A percentile compares a stretch with the other conserved stretches of the same genome.
Evolutionary conservation across 2,329 filamentous ascomycete genomes (phyloP).

Genomic region (Cladophialophora bantiana): DNA sequence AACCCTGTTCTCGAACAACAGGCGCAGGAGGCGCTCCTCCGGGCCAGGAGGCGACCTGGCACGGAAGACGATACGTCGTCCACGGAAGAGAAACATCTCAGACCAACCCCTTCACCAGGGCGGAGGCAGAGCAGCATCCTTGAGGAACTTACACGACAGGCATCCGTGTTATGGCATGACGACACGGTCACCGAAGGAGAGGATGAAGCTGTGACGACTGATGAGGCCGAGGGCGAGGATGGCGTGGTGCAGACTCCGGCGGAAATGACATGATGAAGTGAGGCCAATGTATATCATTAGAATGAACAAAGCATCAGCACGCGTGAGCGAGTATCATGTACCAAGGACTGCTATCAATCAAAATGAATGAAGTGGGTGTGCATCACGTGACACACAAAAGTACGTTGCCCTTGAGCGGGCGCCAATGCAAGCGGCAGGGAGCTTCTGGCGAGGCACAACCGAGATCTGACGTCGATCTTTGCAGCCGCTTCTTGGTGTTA

Average conservation of each 20-base stretch:
- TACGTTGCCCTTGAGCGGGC: conserved; percentile 26
- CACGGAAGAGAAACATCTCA: conserved; percentile 16
- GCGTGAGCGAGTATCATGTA: background rate
- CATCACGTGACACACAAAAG: conserved; percentile 40
- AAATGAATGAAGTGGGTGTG: background rate
- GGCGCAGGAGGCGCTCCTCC: conserved; percentile 30
- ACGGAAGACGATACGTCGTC: conserved; percentile 28
- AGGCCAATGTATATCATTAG: conserved; percentile 18
- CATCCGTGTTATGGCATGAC: conserved; percentile 57
- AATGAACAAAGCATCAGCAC: conserved; percentile 14
- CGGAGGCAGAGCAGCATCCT: conserved; percentile 45
- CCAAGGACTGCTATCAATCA: background rate
- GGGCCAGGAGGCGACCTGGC: conserved; percentile 27
- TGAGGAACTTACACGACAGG: conserved; percentile 55
- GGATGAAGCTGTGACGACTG: conserved; percentile 52
- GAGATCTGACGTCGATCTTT: conserved; percentile 41
- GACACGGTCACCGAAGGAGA: conserved; percentile 53
- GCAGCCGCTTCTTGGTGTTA: conserved; percentile 17
- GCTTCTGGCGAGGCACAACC: conserved; percentile 35
- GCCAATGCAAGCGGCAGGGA: conserved; percentile 33
- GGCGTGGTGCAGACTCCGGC: conserved; percentile 1
- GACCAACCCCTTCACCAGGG: conserved; percentile 5
- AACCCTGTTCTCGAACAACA: conserved; percentile 32
- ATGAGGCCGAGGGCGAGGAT: conserved; percentile 52
- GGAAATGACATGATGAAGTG: conserved; percentile 11